These are phyloP conservation scores for Flaveria bidentis DNA, from an alignment of 129 eudicot species.

Conservation along the genomic window DNA sequence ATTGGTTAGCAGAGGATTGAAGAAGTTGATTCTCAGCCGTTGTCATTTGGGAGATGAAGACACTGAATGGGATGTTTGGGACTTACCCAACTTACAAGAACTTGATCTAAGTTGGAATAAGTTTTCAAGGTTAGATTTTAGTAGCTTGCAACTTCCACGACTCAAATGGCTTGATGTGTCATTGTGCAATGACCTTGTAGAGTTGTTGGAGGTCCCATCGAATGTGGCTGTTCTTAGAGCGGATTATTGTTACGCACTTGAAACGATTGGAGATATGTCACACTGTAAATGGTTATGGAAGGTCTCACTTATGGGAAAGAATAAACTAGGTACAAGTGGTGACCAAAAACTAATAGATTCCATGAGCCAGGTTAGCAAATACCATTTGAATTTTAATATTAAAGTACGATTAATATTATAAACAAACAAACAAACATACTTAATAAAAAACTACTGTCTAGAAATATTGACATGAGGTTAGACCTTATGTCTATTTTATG, in stretches of 20 bases:
- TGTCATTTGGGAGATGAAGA: constrained; percentile 16
- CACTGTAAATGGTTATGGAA: constrained; percentile 27
- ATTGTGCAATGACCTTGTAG: not conserved
- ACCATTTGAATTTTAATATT: not conserved
- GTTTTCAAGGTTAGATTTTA: constrained; percentile 12
- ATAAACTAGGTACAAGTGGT: not conserved
- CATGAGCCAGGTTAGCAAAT: constrained; percentile 11
- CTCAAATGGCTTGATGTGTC: constrained; percentile 11
- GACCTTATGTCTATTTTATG: no score
- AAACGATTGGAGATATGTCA: constrained; percentile 21
- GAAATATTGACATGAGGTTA: no score
- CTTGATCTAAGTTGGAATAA: not conserved
- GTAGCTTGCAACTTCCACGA: not conserved
- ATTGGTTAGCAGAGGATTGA: not conserved
- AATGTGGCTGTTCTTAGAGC: constrained; percentile 5
- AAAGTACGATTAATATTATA: no score
- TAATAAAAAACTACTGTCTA: no score
- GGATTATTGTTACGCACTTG: not conserved
- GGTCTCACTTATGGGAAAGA: not conserved
- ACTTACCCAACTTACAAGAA: constrained; percentile 8
- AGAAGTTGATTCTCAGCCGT: not conserved
- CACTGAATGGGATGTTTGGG: not conserved
- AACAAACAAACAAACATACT: no score
- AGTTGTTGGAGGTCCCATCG: constrained; percentile 7
- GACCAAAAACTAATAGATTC: not conserved